Evolutionary conservation across 2,329 filamentous ascomycete genomes (phyloP).

Genomic region (Colletotrichum karsti): DNA sequence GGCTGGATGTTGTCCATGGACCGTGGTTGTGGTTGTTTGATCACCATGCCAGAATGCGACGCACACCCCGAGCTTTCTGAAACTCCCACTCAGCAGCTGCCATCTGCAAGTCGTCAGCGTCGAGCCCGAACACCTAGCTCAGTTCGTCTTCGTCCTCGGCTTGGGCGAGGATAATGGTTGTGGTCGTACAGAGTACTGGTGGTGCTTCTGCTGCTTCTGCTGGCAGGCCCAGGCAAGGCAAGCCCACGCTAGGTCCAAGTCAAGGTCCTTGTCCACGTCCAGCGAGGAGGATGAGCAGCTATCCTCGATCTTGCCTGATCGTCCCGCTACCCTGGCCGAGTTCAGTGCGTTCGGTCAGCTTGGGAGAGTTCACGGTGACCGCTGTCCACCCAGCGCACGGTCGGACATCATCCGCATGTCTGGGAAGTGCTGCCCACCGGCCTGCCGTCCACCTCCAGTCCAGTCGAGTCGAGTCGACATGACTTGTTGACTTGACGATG

Average conservation of each 20-base stretch:
- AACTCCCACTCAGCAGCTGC: conserved; percentile 26
- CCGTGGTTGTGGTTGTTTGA: conserved; percentile 30
- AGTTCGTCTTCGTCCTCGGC: conserved; percentile 10
- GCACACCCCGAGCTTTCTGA: conserved; percentile 29
- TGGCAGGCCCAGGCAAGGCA: conserved; percentile 13
- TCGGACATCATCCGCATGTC: conserved; percentile 28
- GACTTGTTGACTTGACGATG: conserved; percentile 33
- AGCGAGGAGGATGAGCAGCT: neutral
- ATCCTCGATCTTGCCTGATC: conserved; percentile 34
- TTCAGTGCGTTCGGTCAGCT: conserved; percentile 17
- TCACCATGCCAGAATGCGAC: conserved; percentile 25
- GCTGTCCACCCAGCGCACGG: conserved; percentile 26
- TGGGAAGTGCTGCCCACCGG: conserved; percentile 33
- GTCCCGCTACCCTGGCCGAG: conserved; percentile 34
- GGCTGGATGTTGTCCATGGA: conserved; percentile 16
- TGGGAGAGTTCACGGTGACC: conserved; percentile 20
- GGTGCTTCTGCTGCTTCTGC: too few relatives aligned
- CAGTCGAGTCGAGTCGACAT: conserved; percentile 32
- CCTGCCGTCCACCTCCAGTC: conserved; percentile 1
- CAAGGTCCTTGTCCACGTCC: conserved; percentile 12
- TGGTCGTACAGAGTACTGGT: too few relatives aligned
- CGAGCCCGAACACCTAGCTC: neutral
- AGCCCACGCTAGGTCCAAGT: conserved; percentile 19
- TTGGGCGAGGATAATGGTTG: conserved; percentile 14
- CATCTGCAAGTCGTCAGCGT: conserved; percentile 21